Evolutionary conservation across 768 basidiomycete species (phyloP), one percentile per base, ranked within the genome.

Genomic region (Agaricus sinodeliciosus): DNA sequence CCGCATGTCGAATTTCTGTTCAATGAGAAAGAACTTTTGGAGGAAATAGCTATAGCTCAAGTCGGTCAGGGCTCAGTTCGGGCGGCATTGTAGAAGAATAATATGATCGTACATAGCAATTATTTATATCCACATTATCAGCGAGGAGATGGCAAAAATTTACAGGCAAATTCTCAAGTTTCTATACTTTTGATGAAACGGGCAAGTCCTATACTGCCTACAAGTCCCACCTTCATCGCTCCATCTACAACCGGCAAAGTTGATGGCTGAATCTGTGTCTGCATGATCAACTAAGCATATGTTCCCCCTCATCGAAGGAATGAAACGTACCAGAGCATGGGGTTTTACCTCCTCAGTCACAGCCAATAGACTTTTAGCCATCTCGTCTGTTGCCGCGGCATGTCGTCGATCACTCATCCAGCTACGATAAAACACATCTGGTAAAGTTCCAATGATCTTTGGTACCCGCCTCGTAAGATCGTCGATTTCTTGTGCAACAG

Each of bases 311-410:
- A 25, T 26, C 16, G 43, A 22, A 9, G 42, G 48, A 51, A 40
- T 45, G 45, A 31, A 45, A 75, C 82, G 51, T 57, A 88, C 89
- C 67, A 89, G 62, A 12, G 76, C 74, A 3, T 80, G 65, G 9
- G 86, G 85, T 51, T 75, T 77, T 46, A 78, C 70, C 54, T 76
- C 78, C 62, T 87, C 84, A 34, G 85, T 74, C 36, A 78, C 69
- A 16, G 67, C 66, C 37, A 86, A 74, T 54, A 92, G 62, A n/a
- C 75, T 73, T 2, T 78, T 71, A 43, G 83, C 77, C 85, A 92
- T 91, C 59, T 83, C 82, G 25, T 84, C 77, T 43, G 88, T 61
- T 4, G 88, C 87, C 9, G 84, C 84, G 50, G 70, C 77, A 65
- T 89, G 86, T 48, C 84, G 73, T n/a, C 74, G 66, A 58, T 90